Base-by-base conservation (phyloP, 2,329 filamentous ascomycete genomes). In the Colletotrichum orchidophilum region DNA sequence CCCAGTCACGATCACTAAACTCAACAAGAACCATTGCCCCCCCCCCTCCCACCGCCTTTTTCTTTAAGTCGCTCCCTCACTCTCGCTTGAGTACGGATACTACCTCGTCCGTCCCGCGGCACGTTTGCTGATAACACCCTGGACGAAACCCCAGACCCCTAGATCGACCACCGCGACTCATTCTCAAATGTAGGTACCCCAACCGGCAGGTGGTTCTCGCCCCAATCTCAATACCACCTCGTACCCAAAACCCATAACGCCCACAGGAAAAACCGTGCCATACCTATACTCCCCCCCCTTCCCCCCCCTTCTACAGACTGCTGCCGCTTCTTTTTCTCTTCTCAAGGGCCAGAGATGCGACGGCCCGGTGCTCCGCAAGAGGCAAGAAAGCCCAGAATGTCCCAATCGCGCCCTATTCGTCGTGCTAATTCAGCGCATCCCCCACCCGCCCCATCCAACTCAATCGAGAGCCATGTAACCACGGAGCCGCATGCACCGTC, bases 311-410 rank as follows among this genome's bases (percentile, higher is more conserved):
- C 33, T 46, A 12, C n/a, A 21, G 21, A 9, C 21, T 42, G 24
- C 21, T 26, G 39, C 11, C 39, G 39, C 39, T 46, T 46, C 18
- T 46, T n/a, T 46, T n/a, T 18, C 15, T 53, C 13, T 18, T 42
- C 29, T 35, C 15, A 55, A 63, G 66, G 63, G 42, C 52, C 57
- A 62, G 35, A 68, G 63, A 67, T 71, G 68, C 68, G 68, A 71
- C 68, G 68, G 68, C 68, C 68, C 68, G 68, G n/a, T 5, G 13
- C n/a, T 9, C 68, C 68, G 57, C 7, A 46, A 18, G n/a, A 3
- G 3, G 15, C 18, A 18, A 15, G 11, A 26, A 53, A 42, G 26
- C 3, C 21, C 27, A 26, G 15, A 12, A 53, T 24, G 9, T 53
- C 29, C 29, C 26, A 12, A 29, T 27, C 18, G 15, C 46, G 35